These are phyloP conservation scores for Lichenothelia convexa DNA, from an alignment of 495 filamentous ascomycete species.

Conservation along the genomic window DNA sequence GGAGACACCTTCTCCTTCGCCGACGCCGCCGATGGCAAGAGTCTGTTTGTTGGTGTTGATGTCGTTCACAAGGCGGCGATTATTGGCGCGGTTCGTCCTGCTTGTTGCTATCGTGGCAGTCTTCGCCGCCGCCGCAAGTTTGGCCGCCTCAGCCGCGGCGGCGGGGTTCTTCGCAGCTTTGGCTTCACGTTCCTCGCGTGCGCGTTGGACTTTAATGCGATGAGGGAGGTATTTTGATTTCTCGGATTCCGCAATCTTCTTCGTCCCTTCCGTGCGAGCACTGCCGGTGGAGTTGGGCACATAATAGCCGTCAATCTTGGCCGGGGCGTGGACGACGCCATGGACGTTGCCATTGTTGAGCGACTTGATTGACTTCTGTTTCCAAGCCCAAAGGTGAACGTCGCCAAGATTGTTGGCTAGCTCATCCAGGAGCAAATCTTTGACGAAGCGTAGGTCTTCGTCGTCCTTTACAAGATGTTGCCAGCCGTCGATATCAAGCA, in stretches of 20 bases:
- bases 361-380: slow-evolving; percentile 71
- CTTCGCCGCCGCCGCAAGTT: slow-evolving; percentile 54
- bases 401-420: slow-evolving; percentile 39
- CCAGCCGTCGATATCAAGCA: slow-evolving; percentile 62
- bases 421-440: slow-evolving; percentile 29
- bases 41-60: slow-evolving; percentile 86
- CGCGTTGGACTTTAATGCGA: slow-evolving; percentile 83
- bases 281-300: slow-evolving; percentile 67
- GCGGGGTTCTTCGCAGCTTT: slow-evolving; percentile 53
- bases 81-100: slow-evolving; percentile 81
- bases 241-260: slow-evolving; percentile 86
- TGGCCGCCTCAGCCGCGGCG: slow-evolving; percentile 47
- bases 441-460: slow-evolving; percentile 49
- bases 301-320: slow-evolving; percentile 73
- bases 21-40: slow-evolving; percentile 31
- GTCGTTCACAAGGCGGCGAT: slow-evolving; percentile 80
- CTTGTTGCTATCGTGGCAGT: slow-evolving; percentile 60
- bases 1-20: slow-evolving; percentile 60
- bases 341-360: slow-evolving; percentile 43
- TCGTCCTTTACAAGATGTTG: slow-evolving; percentile 62
- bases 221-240: slow-evolving; percentile 97
- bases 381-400: slow-evolving; percentile 69
- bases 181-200: slow-evolving; percentile 71
- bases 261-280: slow-evolving; percentile 80
- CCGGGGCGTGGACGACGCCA: slow-evolving; percentile 33